Evolutionary conservation across 2,329 filamentous ascomycete genomes (phyloP).

Genomic region (Paraphoma chrysanthemicola): DNA sequence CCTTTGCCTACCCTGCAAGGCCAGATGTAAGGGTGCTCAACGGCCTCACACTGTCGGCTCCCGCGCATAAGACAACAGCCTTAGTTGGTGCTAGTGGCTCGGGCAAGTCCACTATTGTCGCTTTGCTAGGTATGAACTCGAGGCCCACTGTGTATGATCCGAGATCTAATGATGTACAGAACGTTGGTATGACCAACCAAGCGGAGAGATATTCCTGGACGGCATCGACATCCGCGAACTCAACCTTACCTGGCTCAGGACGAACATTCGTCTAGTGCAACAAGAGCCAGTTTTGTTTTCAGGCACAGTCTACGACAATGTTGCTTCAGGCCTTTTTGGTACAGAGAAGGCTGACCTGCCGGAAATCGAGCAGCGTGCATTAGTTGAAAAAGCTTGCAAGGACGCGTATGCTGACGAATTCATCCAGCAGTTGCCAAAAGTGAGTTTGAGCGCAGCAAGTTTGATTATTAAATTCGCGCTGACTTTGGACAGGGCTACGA

Average conservation of each 20-base stretch:
- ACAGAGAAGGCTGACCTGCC: conserved; percentile 62
- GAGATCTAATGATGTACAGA: conserved; percentile 64
- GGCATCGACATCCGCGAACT: conserved; percentile 73
- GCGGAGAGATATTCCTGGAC: conserved; percentile 34
- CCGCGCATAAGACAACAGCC: conserved; percentile 89
- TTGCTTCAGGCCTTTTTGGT: conserved; percentile 78
- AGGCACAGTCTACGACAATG: conserved; percentile 87
- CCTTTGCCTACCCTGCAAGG: conserved; percentile 91
- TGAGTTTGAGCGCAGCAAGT: conserved; percentile 18
- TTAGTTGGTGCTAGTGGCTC: conserved; percentile 92
- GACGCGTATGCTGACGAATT: conserved; percentile 97
- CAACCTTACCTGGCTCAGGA: conserved; percentile 88
- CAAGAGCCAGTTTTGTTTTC: conserved; percentile 92
- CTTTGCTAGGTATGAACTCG: conserved; percentile 56
- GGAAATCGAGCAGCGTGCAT: conserved; percentile 68
- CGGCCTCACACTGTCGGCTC: conserved; percentile 76
- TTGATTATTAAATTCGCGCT: background rate
- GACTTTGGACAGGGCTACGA: conserved; percentile 77
- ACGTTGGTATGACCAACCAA: conserved; percentile 54
- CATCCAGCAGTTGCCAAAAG: conserved; percentile 66
- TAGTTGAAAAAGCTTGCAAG: conserved; percentile 80
- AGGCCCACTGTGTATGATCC: conserved; percentile 39
- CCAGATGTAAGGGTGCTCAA: conserved; percentile 90
- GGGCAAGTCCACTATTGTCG: conserved; percentile 93
- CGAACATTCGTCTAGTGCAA: conserved; percentile 88